Evolutionary conservation across 2,329 filamentous ascomycete species (phyloP), one percentile per base, ranked within the genome.

Genomic region (Juglanconis sp.): DNA sequence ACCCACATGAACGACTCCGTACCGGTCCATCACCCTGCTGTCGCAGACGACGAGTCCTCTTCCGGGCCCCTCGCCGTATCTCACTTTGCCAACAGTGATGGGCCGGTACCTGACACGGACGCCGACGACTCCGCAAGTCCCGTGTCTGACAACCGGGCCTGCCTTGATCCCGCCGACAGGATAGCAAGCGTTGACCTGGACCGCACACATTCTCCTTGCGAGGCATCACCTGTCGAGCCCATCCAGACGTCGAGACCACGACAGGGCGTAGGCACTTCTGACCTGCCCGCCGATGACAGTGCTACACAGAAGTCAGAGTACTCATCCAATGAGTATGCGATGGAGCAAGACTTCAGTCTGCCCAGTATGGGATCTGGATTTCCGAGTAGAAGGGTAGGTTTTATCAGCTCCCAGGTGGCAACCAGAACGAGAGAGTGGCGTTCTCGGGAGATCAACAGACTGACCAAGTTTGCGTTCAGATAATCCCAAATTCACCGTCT

Each of bases 401-500:
- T 24, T 24, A 24, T 24, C 17, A 51, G 10, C 15, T 9, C 40
- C 40, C 17, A 24, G 1, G 17, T 24, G 17, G 17, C 17, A 24
- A 24, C 17, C 17, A 24, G 17, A 24, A 24, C 17, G 36, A 13
- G 31, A 50, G 30, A 10, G 24, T 48, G 46, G 11, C 42, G n/a
- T 9, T 32, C 13, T 17, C 34, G 15, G n/a, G 17, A n/a, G n/a
- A 42, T n/a, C 30, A 5, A 10, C 5, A 6, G 46, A 51, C 51
- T 61, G 34, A 63, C 31, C 17, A 36, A 31, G 15, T 31, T 40
- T 46, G 32, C 13, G n/a, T 11, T 59, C 66, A 93, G 89, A 81
- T 89, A 65, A 82, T 90, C 60, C 89, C 92, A 3, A 87, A 87
- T 57, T 87, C 90, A n/a, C 88, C 91, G 1, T 96, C 91, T 0